These are phyloP conservation scores for Emergomyces pasteurianus DNA, from an alignment of 2,329 filamentous ascomycete genomes.

Conservation along the genomic window DNA sequence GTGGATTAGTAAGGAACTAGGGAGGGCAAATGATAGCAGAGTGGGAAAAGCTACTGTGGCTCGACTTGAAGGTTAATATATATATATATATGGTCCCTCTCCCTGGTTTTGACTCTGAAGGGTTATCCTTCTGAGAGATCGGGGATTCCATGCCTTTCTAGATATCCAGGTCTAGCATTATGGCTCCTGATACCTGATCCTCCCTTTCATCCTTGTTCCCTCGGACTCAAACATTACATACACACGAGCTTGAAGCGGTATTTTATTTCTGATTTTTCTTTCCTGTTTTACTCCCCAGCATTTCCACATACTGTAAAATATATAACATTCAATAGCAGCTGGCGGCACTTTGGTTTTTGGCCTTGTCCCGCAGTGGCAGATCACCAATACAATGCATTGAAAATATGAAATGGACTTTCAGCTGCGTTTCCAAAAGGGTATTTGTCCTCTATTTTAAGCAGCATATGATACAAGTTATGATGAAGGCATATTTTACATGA, in stretches of 20 bases:
- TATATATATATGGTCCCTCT: neutral
- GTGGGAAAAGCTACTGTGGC: constrained; percentile 42
- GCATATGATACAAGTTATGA: neutral
- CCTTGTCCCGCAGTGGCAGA: neutral
- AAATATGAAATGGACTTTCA: neutral
- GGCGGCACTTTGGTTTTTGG: neutral
- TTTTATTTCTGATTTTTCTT: neutral
- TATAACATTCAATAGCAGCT: neutral
- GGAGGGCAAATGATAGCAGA: constrained; percentile 40
- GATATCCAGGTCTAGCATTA: neutral
- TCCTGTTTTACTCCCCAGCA: neutral
- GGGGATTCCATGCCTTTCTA: neutral
- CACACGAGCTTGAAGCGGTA: neutral
- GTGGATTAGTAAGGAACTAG: constrained; percentile 45
- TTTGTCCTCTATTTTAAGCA: neutral
- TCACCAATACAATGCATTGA: neutral
- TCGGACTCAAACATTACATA: neutral
- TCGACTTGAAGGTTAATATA: constrained; percentile 17
- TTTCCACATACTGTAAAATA: neutral
- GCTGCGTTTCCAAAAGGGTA: neutral
- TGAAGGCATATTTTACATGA: neutral
- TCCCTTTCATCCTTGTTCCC: neutral
- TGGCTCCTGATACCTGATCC: neutral
- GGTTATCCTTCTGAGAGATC: neutral
- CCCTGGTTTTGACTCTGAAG: neutral